Conservation (phyloP, 2,329 filamentous ascomycete genomes). For the Dryadomyces quercus-mongolicae region DNA sequence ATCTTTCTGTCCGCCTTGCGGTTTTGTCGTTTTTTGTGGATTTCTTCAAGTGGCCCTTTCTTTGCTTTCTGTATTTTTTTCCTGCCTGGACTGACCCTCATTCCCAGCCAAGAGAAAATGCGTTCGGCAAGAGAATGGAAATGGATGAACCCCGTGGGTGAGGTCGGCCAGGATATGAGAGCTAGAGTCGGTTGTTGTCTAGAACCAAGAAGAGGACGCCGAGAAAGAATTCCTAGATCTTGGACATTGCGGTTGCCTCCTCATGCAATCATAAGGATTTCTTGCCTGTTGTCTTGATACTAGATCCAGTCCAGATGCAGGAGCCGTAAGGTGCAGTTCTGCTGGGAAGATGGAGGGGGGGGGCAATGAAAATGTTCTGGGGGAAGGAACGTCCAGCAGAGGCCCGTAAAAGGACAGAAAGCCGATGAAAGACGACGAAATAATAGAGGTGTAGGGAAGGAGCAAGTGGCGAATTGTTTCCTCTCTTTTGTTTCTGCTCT, state of each 20-base stretch:
- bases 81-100: neutral
- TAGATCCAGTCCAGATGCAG: too few species aligned
- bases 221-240: slow-evolving; percentile 15
- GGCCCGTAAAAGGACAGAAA: neutral
- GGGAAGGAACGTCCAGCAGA: neutral
- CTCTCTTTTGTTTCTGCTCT: neutral
- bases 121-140: neutral
- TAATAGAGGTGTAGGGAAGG: neutral
- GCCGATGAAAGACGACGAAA: neutral
- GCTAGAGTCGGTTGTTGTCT: neutral
- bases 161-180: slow-evolving; percentile 6
- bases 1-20: neutral
- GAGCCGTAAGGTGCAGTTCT: too few species aligned
- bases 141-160: slow-evolving; percentile 2
- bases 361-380: neutral
- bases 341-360: neutral
- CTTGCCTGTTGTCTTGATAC: too few species aligned
- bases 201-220: slow-evolving; percentile 10
- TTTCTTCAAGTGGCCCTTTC: neutral
- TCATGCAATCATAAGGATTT: slow-evolving; percentile 1
- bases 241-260: slow-evolving; percentile 15
- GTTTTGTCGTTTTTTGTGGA: neutral
- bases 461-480: neutral
- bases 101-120: neutral
- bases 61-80: neutral